These are phyloP conservation scores for Fonsecaea pedrosoi DNA, from an alignment of 2,329 filamentous ascomycete genomes.

Conservation along the genomic window DNA sequence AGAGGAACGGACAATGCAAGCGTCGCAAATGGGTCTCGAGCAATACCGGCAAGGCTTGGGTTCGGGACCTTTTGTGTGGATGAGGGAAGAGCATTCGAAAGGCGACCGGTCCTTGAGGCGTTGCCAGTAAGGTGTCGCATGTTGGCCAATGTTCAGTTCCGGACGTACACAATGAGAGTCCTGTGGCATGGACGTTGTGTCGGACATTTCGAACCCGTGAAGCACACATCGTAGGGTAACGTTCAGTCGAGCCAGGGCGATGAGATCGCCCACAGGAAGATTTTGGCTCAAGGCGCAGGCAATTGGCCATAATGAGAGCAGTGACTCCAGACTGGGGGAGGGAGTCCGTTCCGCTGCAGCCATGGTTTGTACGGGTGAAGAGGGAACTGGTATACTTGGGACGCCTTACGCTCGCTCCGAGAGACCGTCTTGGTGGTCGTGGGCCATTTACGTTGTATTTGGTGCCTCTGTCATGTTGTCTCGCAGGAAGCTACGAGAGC, in stretches of 20 bases:
- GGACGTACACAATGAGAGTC: slow-evolving; percentile 20
- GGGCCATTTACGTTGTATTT: not conserved
- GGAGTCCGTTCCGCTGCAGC: slow-evolving; percentile 1
- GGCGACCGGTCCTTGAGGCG: slow-evolving; percentile 40
- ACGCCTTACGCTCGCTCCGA: not conserved
- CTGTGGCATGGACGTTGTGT: not conserved
- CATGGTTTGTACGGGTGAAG: slow-evolving; percentile 3
- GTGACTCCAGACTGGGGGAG: slow-evolving; percentile 34
- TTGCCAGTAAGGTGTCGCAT: slow-evolving; percentile 43
- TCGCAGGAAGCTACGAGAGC: not conserved
- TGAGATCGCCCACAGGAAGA: slow-evolving; percentile 42
- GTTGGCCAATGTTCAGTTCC: slow-evolving; percentile 42
- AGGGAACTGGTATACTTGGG: not conserved
- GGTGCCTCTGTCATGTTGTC: not conserved
- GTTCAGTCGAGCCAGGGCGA: slow-evolving; percentile 41
- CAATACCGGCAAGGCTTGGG: slow-evolving; percentile 42
- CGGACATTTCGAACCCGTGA: slow-evolving; percentile 42
- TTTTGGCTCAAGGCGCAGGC: slow-evolving; percentile 38
- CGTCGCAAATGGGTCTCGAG: slow-evolving; percentile 44
- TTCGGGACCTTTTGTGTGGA: slow-evolving; percentile 40
- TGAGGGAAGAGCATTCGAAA: slow-evolving; percentile 40
- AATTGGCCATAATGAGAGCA: slow-evolving; percentile 43
- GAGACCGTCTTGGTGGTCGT: not conserved
- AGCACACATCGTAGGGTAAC: slow-evolving; percentile 40
- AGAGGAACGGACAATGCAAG: slow-evolving; percentile 44